A percentile compares a stretch with the other conserved stretches of the same genome.
Conservation (phyloP, 1,139 yeast genomes). For the Pneumocystis canis region DNA sequence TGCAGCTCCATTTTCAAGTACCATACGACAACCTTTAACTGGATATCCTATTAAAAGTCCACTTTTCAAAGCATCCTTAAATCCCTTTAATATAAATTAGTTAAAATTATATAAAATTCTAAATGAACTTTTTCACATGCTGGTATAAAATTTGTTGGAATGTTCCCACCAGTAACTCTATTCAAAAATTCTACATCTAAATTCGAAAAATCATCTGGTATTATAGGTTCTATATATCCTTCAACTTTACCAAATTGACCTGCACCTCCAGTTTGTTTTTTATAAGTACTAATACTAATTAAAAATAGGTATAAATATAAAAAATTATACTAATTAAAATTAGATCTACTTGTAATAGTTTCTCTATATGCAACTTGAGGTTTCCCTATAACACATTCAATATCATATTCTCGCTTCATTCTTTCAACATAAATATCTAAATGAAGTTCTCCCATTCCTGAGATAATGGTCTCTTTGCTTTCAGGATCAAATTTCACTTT, state of each 20-base stretch:
- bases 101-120: neutral
- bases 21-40: constrained; percentile 85
- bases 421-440: constrained; percentile 76
- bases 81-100: constrained; percentile 42
- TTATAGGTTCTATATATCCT: constrained; percentile 60
- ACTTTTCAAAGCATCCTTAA: constrained; percentile 85
- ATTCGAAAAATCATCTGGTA: constrained; percentile 28
- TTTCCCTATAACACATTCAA: constrained; percentile 87
- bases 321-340: constrained; percentile 47
- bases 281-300: constrained; percentile 42
- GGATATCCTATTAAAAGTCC: constrained; percentile 94
- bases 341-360: constrained; percentile 56
- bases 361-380: constrained; percentile 98
- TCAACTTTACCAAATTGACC: constrained; percentile 97
- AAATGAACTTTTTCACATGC: constrained; percentile 48
- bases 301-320: neutral
- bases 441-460: constrained; percentile 96
- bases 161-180: constrained; percentile 90
- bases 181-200: constrained; percentile 55
- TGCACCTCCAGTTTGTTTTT: constrained; percentile 98
- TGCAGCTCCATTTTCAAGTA: constrained; percentile 90
- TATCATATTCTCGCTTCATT: constrained; percentile 92
- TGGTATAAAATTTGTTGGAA: constrained; percentile 81
- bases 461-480: constrained; percentile 67
- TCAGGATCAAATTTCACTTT: constrained; percentile 82